Base-by-base conservation (phyloP, 2,329 filamentous ascomycete species). In the Phaeosphaeriaceae sp. region DNA sequence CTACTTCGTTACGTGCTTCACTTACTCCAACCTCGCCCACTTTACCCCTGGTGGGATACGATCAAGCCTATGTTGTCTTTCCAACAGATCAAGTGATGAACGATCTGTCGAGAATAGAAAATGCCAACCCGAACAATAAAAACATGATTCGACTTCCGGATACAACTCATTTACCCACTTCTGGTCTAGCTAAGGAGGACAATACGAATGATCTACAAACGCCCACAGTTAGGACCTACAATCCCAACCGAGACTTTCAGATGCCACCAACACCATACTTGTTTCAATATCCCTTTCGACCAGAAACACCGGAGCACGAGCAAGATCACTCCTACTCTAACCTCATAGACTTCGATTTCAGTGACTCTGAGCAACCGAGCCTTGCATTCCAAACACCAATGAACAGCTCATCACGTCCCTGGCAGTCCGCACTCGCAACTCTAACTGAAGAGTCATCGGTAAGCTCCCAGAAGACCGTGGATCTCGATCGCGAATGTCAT, bases 191-290 rank as follows among this genome's bases (percentile, higher is more conserved):
- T n/a, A 40, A n/a, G 4, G 4, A 40, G 36, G 11, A n/a, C 5
- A 40, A 6, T n/a, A 40, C 36, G 11, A 7, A 40, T 40, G 36
- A 40, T n/a, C 13, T 40, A n/a, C 4, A 7, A 17, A 89, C 87
- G 78, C 97, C 93, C 81, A 92, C 97, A n/a, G 36, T 40, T 3
- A 17, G 36, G 17, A 7, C 24, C 75, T 48, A 60, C 7, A 53
- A 63, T 13, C 52, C 52, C n/a, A 53, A 52, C 3, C 41, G 50
- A 20, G 53, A 55, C 20, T 48, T 53, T 3, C 42, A 53, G 27
- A 48, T 60, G 27, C 63, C 57, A 2, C 62, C 62, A 22, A 67
- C 62, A 9, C 59, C 64, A 9, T 54, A 59, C 10, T 48, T 64
- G 11, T 55, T 62, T 9, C 70, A 72, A 22, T 67, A 69, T 3